These are phyloP conservation scores for Auxenochlorella pyrenoidosa DNA, from an alignment of 139 green algal species.

Conservation along the genomic window DNA sequence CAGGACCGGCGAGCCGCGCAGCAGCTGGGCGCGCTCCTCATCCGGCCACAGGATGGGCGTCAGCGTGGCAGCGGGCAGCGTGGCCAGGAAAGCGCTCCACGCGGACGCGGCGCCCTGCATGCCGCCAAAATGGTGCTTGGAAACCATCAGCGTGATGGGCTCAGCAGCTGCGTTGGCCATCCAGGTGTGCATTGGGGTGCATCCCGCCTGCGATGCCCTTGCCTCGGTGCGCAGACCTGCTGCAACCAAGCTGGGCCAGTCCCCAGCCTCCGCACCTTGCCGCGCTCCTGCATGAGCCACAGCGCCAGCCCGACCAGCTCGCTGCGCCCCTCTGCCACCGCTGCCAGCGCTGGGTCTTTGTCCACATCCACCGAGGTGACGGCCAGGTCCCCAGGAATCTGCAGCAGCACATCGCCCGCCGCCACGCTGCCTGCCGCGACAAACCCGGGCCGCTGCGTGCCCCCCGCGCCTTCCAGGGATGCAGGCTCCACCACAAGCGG, in stretches of 20 bases:
- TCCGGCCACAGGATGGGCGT: slow-evolving; percentile 73
- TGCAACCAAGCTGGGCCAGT: background rate
- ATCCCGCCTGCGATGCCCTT: too few relatives aligned
- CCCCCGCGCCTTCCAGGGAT: background rate
- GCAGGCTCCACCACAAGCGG: slow-evolving; percentile 21
- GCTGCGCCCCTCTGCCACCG: slow-evolving; percentile 62
- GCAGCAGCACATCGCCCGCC: slow-evolving; percentile 10
- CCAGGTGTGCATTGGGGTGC: too few relatives aligned
- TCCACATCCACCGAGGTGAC: slow-evolving; percentile 85
- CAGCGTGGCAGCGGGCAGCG: slow-evolving; percentile 47
- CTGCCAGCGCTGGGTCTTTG: slow-evolving; percentile 66
- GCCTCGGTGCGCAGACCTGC: too few relatives aligned
- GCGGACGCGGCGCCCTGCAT: slow-evolving; percentile 35
- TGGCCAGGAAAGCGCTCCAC: slow-evolving; percentile 44
- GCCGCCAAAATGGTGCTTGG: background rate
- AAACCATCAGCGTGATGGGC: too few relatives aligned
- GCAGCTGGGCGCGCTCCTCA: slow-evolving; percentile 53
- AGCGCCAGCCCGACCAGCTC: slow-evolving; percentile 90
- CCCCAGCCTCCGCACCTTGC: slow-evolving; percentile 35
- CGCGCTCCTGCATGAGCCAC: slow-evolving; percentile 86
- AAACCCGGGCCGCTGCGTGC: background rate
- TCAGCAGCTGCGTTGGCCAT: too few relatives aligned
- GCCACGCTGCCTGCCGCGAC: background rate
- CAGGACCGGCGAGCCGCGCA: slow-evolving; percentile 65
- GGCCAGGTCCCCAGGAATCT: slow-evolving; percentile 75